Conservation (phyloP, 805 yeast species). For the Diddensiella transvaalensis region DNA sequence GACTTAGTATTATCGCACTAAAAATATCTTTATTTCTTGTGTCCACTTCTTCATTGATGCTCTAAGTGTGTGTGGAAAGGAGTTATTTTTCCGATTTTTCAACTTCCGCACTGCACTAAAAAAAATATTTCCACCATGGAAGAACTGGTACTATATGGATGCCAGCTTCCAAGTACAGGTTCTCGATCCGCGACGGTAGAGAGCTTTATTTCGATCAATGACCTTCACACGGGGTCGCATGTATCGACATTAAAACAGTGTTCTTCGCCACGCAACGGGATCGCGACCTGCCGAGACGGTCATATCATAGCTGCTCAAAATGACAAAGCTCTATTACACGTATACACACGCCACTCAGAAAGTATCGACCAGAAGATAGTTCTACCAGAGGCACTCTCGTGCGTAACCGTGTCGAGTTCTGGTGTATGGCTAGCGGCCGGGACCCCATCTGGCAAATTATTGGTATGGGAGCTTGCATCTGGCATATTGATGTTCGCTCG, state of each 20-base stretch:
- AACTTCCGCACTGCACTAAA: slow-evolving; percentile 1
- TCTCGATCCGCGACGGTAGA: slow-evolving; percentile 1
- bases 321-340: slow-evolving; percentile 71
- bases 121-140: slow-evolving; percentile 8
- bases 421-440: slow-evolving; percentile 60
- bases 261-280: slow-evolving; percentile 44
- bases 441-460: slow-evolving; percentile 68
- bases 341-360: slow-evolving; percentile 63
- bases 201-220: slow-evolving; percentile 15
- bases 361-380: slow-evolving; percentile 77
- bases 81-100: too few species aligned
- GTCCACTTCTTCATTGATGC: background rate
- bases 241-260: slow-evolving; percentile 49
- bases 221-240: slow-evolving; percentile 41
- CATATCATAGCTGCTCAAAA: slow-evolving; percentile 62
- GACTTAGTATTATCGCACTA: background rate
- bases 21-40: too few species aligned
- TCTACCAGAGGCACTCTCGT: slow-evolving; percentile 70
- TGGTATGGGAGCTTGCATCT: slow-evolving; percentile 79
- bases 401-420: slow-evolving; percentile 47
- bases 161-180: background rate
- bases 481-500: slow-evolving; percentile 70
- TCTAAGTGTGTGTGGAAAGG: background rate
- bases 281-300: slow-evolving; percentile 41
- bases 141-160: slow-evolving; percentile 9